phyloP scores from a whole-genome alignment of 768 basidiomycete genomes.

The Lactarius indigo region DNA sequence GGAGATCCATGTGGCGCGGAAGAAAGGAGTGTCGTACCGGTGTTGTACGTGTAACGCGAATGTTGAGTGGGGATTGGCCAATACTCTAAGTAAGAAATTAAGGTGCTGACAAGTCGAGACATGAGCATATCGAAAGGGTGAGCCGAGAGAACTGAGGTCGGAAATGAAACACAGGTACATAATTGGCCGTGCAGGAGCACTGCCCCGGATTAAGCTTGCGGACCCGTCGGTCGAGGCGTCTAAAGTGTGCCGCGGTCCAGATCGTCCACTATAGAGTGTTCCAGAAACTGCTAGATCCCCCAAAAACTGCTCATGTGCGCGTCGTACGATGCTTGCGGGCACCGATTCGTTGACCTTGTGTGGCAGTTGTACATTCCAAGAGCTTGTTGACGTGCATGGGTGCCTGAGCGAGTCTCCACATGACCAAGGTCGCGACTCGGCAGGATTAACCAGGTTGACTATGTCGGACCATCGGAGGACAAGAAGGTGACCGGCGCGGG shows the following conservation, averaged over 20 bases:
- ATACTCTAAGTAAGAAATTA: neutral
- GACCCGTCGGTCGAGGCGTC: neutral
- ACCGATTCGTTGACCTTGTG: neutral
- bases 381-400: neutral
- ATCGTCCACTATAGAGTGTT: neutral
- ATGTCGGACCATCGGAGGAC: too few relatives aligned
- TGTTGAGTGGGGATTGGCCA: neutral
- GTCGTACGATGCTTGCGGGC: neutral
- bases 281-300: constrained; percentile 1
- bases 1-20: neutral
- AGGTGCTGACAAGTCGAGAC: neutral
- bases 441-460: too few relatives aligned
- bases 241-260: neutral
- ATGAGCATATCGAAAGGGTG: neutral
- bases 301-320: neutral
- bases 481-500: too few relatives aligned
- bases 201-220: neutral
- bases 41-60: neutral
- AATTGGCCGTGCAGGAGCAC: neutral
- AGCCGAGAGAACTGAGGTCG: neutral
- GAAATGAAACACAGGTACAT: neutral
- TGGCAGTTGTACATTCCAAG: neutral
- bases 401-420: neutral
- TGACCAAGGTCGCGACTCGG: too few relatives aligned
- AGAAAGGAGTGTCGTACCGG: neutral